Percentiles rank a stretch among this genome's conserved stretches.
Conservation (phyloP, 352 stramenopile genomes). For the Globisporangium canariense region DNA sequence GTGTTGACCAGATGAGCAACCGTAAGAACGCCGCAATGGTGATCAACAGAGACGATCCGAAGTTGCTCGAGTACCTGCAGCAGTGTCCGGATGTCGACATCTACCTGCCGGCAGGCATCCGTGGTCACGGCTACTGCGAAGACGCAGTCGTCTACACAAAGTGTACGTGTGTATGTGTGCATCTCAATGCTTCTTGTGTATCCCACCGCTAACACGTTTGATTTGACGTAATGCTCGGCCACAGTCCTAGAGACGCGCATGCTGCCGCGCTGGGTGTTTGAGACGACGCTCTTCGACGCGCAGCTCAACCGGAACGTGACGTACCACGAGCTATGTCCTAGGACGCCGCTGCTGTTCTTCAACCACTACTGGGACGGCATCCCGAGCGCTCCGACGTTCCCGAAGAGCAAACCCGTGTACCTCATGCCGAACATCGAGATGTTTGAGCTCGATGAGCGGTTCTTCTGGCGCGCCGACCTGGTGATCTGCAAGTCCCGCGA, state of each 20-base stretch:
- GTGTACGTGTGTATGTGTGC: conserved; percentile 29
- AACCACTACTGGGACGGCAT: conserved; percentile 58
- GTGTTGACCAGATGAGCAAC: conserved; percentile 4
- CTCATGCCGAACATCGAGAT: conserved; percentile 61
- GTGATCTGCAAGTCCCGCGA: conserved; percentile 50
- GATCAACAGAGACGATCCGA: conserved; percentile 30
- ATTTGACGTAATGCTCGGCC: background rate
- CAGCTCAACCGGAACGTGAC: conserved; percentile 22
- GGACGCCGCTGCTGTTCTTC: conserved; percentile 45
- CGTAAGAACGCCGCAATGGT: conserved; percentile 20
- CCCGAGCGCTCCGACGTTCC: conserved; percentile 23
- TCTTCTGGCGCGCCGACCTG: conserved; percentile 37
- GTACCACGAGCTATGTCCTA: conserved; percentile 54
- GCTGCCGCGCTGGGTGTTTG: conserved; percentile 43
- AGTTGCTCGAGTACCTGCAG: conserved; percentile 40
- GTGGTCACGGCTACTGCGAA: conserved; percentile 58
- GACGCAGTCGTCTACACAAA: conserved; percentile 60
- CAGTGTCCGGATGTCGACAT: conserved; percentile 66
- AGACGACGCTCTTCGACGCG: conserved; percentile 32
- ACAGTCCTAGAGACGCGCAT: conserved; percentile 38
- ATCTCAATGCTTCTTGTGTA: background rate
- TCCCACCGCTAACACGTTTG: conserved; percentile 1
- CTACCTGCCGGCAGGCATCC: conserved; percentile 40
- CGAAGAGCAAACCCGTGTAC: conserved; percentile 37
- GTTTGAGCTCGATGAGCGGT: conserved; percentile 35